Base-by-base conservation (phyloP, 306 rosid genomes). In the Dryas drummondii region DNA sequence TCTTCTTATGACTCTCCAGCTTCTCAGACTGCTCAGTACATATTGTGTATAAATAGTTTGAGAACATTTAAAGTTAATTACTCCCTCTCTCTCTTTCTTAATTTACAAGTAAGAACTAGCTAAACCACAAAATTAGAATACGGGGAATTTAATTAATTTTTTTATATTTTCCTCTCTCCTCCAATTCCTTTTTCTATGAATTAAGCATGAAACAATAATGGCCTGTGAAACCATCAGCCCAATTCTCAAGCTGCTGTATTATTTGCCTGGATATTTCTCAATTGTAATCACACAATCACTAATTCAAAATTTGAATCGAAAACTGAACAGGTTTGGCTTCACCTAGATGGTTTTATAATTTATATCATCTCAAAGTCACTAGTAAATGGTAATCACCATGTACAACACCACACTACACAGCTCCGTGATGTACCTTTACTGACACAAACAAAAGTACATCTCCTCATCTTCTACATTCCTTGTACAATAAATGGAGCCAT, bases 401-500 rank as follows among this genome's bases (percentile, higher is more conserved):
- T 13, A 13, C 44, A 61, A 32, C 37, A 32, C 37, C 37, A 32
- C 37, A 32, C 37, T 32, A 32, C 32, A 52, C 10, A 70, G 62
- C 11, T 63, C 50, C 16, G 4, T 16, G 7, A 16, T 4, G 19
- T 40, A 41, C 50, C 60, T 32, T 52, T 4, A 81, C 58, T 19
- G 47, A 9, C 53, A 71, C 6, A 85, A 58, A 71, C 42, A n/a
- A 49, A 47, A 63, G 2, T 46, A 64, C 68, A 64, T 41, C 52
- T 55, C n/a, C 13, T 71, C 27, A 57, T 63, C 27, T 69, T 58
- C 22, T 59, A 50, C 47, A 60, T 63, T 50, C 17, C 69, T 76
- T 64, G 62, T 56, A 68, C 76, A 78, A 55, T 11, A 47, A 76
- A 55, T 52, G 15, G 41, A 52, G 70, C 32, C 42, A 16, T 19